Percentiles rank a stretch among this genome's conserved stretches.
phyloP scores from a whole-genome alignment of 2,329 filamentous ascomycete genomes.

The Calonectria crousiana region DNA sequence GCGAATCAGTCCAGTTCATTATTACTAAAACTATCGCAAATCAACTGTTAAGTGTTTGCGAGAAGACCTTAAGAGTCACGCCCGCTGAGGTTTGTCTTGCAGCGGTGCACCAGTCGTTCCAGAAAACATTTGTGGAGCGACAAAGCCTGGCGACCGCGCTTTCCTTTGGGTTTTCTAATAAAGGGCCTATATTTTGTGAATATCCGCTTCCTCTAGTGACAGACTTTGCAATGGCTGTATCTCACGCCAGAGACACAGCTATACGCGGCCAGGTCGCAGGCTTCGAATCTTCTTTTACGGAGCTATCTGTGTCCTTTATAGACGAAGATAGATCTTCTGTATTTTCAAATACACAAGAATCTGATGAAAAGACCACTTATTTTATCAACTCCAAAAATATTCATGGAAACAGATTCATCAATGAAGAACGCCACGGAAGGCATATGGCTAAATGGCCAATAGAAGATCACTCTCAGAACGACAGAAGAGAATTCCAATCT shows the following conservation, averaged over 20 bases:
- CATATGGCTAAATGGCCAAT: no score
- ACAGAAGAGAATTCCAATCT: not conserved
- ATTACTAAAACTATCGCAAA: not conserved
- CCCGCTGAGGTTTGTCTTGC: constrained; percentile 8
- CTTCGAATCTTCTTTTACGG: not conserved
- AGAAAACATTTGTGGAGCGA: not conserved
- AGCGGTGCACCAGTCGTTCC: constrained; percentile 8
- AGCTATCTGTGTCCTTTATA: not conserved
- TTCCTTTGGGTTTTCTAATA: not conserved
- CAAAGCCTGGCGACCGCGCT: not conserved
- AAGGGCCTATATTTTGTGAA: not conserved
- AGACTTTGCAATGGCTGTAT: not conserved
- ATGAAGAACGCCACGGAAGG: not conserved
- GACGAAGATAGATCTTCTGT: not conserved
- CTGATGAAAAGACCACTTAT: not conserved
- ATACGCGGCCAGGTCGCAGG: not conserved
- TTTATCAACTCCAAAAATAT: not conserved
- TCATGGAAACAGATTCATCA: not conserved
- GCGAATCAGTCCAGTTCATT: not conserved
- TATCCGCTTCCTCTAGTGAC: not conserved
- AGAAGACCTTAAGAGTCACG: not conserved
- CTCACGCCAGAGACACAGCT: not conserved
- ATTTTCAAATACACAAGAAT: not conserved
- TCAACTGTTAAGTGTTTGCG: not conserved
- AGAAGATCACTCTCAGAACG: not conserved